phyloP scores from a whole-genome alignment of 345 rosid genomes.

The Salix purpurea region DNA sequence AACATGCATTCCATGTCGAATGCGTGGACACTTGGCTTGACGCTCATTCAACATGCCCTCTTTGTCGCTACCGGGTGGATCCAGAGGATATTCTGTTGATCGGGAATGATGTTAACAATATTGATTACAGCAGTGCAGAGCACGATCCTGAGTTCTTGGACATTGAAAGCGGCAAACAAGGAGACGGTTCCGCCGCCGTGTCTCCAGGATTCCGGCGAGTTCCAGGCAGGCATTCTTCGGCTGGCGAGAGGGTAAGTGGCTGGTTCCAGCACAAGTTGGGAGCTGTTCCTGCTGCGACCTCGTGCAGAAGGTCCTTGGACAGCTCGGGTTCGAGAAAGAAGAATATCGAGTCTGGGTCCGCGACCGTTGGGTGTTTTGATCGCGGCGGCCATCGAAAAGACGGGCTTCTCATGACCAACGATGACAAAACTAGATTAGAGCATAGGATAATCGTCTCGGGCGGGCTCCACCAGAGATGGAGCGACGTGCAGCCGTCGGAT shows the following conservation, averaged over 20 bases:
- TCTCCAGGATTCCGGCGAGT: conserved; percentile 32
- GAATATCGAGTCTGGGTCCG: conserved; percentile 14
- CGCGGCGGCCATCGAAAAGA: conserved; percentile 51
- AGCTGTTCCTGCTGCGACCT: conserved; percentile 9
- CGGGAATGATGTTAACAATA: conserved; percentile 6
- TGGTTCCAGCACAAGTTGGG: background rate
- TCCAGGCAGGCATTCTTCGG: conserved; percentile 72
- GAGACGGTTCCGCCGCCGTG: background rate
- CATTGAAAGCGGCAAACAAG: conserved; percentile 1
- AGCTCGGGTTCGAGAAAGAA: conserved; percentile 24
- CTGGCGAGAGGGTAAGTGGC: conserved; percentile 39
- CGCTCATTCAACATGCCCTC: conserved; percentile 90
- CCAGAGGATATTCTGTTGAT: conserved; percentile 78
- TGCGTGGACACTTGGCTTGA: conserved; percentile 98
- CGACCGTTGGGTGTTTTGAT: conserved; percentile 45
- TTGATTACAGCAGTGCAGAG: conserved; percentile 4
- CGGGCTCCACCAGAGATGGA: conserved; percentile 53
- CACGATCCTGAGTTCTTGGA: background rate
- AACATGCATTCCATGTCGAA: conserved; percentile 90
- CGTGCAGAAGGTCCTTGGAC: conserved; percentile 55
- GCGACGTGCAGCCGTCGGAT: conserved; percentile 76
- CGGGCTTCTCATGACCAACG: conserved; percentile 39
- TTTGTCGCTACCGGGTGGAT: conserved; percentile 84
- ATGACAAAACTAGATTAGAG: conserved; percentile 36
- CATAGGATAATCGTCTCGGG: conserved; percentile 70